Evolutionary conservation across 768 basidiomycete genomes (phyloP), one percentile per base, ranked within the genome.

Genomic region (Boletellus ananiceps): DNA sequence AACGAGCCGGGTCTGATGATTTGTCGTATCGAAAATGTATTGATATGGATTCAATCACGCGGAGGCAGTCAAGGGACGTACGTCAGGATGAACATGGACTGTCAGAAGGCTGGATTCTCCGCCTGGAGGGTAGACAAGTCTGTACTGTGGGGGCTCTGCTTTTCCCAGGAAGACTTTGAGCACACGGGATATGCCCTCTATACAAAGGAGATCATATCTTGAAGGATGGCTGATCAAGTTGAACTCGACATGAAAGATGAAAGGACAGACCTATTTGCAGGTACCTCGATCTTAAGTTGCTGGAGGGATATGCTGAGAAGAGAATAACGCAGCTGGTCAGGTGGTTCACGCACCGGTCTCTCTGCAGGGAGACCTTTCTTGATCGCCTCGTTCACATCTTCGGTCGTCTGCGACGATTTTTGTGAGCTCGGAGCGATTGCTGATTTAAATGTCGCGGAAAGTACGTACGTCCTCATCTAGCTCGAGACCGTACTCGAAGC

Each of bases 211-310:
- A 71, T 99, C 96, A 63, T 98, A 98, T 83, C 95, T 93, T 63
- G 9, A 43, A 35, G 11, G 52, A 43, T 27, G 39, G 36, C 50
- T 31, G 46, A 54, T 46, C 44, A 52, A 32, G 36, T 9, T 43
- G 27, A 31, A 46, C 45, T 40, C 23, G 46, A 15, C 35, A 32
- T 11, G 19, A n/a, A 13, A 25, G 37, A 40, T 16, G 35, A 46
- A 9, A 25, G 12, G 25, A 57, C 66, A 25, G 49, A 82, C 93
- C 93, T 84, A 69, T 99, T 99, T n/a, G 96, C 96, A 39, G 96
- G 94, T 38, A 97, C 80, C 69, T 99, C 96, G 60, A 99, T 96
- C 78, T 98, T 99, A 60, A 99, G 75, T 89, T 96, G 92, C 85
- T 97, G 57, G 41, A 57, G 32, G 33, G 3, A 46, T 29, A 6